These are phyloP conservation scores for Gossypium turneri DNA, from an alignment of 345 rosid species.

Conservation along the genomic window DNA sequence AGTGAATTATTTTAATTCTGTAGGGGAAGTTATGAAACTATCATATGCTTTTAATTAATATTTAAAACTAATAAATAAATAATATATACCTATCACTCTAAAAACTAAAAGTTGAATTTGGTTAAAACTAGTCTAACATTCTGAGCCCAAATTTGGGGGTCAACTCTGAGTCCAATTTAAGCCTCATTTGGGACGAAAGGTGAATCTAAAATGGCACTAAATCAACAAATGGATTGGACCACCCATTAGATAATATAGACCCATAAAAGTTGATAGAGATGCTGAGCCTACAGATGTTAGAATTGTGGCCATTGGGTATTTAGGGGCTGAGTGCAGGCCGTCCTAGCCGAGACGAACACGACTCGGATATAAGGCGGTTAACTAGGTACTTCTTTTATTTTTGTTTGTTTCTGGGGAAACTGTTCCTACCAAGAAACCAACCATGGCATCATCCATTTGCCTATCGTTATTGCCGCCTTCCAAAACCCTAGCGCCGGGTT, in stretches of 20 bases:
- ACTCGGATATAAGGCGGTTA: neutral
- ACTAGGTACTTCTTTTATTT: neutral
- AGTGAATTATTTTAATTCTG: too few species aligned
- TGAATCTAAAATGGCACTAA: neutral
- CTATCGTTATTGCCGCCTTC: constrained; percentile 9
- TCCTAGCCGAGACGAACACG: neutral
- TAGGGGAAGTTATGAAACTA: too few species aligned
- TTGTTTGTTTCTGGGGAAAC: neutral
- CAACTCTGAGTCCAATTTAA: neutral
- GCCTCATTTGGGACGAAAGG: neutral
- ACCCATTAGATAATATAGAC: neutral
- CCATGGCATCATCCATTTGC: neutral
- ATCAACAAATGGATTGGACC: neutral
- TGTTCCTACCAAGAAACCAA: neutral
- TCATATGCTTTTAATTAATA: too few species aligned
- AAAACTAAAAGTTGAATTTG: too few species aligned
- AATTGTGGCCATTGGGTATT: neutral
- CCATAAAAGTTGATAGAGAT: neutral
- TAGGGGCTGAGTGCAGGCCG: neutral
- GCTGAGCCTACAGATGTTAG: neutral
- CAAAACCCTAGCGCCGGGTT: neutral
- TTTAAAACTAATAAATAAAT: too few species aligned
- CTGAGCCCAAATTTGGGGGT: neutral
- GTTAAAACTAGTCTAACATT: too few species aligned
- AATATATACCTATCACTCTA: too few species aligned